Conservation (phyloP, 306 rosid genomes). For the Vigna mungo region DNA sequence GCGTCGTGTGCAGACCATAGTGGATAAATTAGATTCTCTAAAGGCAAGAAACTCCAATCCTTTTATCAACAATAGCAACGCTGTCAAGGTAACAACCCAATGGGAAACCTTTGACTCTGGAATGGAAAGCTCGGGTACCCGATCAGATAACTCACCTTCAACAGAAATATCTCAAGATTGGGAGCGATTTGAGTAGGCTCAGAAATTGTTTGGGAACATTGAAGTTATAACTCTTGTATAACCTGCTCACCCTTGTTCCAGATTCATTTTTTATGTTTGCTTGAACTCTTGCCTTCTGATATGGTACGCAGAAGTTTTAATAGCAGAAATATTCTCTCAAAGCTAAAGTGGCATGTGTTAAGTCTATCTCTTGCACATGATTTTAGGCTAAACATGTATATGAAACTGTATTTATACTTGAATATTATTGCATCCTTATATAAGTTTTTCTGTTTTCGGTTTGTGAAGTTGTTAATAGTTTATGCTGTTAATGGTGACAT, state of each 20-base stretch:
- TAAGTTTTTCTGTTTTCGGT: not conserved
- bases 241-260: conserved; percentile 24
- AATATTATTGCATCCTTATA: not conserved
- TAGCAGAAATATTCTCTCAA: not conserved
- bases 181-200: conserved; percentile 68
- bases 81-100: conserved; percentile 62
- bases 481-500: not conserved
- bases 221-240: conserved; percentile 35
- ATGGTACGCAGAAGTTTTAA: not conserved
- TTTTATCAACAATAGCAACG: conserved; percentile 40
- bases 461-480: not conserved
- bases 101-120: conserved; percentile 82
- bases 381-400: not conserved
- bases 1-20: conserved; percentile 51
- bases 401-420: not conserved
- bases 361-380: not conserved
- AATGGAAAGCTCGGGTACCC: conserved; percentile 56
- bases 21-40: conserved; percentile 53
- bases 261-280: conserved; percentile 2
- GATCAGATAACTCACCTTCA: conserved; percentile 59
- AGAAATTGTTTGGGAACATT: conserved; percentile 1
- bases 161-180: conserved; percentile 63
- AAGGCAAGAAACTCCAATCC: conserved; percentile 61
- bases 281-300: not conserved
- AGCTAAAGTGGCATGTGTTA: not conserved